phyloP scores from a whole-genome alignment of 164 flowering plant genomes.

The Liriodendron chinense region DNA sequence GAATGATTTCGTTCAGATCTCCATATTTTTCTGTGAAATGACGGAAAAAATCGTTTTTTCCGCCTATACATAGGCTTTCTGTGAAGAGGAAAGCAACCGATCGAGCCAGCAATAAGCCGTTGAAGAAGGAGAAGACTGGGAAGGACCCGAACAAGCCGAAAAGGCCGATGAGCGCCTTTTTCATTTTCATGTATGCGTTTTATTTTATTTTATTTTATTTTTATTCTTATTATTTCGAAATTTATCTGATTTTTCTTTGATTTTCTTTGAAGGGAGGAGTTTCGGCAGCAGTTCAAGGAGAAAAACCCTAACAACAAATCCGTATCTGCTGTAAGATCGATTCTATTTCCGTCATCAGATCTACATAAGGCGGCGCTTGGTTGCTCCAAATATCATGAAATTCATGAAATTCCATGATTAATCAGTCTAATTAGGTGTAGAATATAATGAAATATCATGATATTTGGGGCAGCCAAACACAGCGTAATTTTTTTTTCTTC shows the following conservation, averaged over 20 bases:
- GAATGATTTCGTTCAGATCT: not conserved
- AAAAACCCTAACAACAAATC: slow-evolving; percentile 77
- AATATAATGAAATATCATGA: too few relatives aligned
- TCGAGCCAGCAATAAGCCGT: slow-evolving; percentile 30
- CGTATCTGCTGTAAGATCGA: slow-evolving; percentile 62
- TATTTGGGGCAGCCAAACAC: too few relatives aligned
- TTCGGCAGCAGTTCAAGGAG: slow-evolving; percentile 60
- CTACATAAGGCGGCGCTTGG: not conserved
- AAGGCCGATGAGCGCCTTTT: slow-evolving; percentile 91
- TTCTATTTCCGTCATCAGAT: not conserved
- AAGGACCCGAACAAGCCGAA: slow-evolving; percentile 95
- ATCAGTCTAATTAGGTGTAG: too few relatives aligned
- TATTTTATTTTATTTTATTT: not conserved
- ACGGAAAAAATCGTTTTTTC: not conserved
- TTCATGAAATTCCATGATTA: too few relatives aligned
- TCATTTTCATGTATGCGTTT: slow-evolving; percentile 66
- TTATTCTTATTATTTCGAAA: not conserved
- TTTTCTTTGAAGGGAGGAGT: slow-evolving; percentile 60
- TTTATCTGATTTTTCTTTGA: not conserved
- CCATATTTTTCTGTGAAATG: not conserved
- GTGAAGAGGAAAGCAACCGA: slow-evolving; percentile 29
- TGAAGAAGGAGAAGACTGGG: slow-evolving; percentile 48
- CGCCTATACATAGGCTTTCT: slow-evolving; percentile 18
- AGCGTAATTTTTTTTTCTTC: not conserved
- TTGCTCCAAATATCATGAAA: not conserved